Conservation (phyloP, 257 asterid genomes). For the Prunella vulgaris region DNA sequence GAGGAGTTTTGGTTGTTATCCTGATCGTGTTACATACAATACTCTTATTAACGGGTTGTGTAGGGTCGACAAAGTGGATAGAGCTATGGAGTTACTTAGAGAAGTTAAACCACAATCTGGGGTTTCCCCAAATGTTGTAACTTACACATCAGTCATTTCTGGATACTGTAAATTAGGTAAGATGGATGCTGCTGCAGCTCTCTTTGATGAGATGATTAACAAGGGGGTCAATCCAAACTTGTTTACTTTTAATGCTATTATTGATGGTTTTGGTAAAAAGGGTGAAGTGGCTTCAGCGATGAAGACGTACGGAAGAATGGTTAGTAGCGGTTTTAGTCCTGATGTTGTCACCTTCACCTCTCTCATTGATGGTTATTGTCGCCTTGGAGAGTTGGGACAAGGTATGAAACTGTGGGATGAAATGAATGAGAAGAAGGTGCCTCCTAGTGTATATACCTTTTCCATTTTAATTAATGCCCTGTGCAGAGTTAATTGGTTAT, state of each 20-base stretch:
- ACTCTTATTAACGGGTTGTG: conserved; percentile 66
- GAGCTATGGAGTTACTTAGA: conserved; percentile 52
- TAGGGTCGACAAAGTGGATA: conserved; percentile 48
- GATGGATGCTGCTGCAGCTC: conserved; percentile 45
- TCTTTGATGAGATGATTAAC: conserved; percentile 55
- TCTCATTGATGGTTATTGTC: conserved; percentile 69
- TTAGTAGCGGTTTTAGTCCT: conserved; percentile 42
- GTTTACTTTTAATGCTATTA: conserved; percentile 59
- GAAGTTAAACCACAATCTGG: conserved; percentile 42
- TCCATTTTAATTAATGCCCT: conserved; percentile 64
- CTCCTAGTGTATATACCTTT: conserved; percentile 63
- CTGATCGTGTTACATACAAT: conserved; percentile 62
- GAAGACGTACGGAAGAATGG: conserved; percentile 48
- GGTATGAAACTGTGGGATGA: conserved; percentile 67
- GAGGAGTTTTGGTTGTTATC: conserved; percentile 52
- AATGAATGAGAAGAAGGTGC: conserved; percentile 51
- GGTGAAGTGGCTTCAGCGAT: conserved; percentile 57
- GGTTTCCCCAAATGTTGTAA: conserved; percentile 57
- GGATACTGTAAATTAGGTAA: conserved; percentile 62
- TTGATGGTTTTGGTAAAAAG: conserved; percentile 72
- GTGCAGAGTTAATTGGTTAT: conserved; percentile 68
- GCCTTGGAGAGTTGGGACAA: conserved; percentile 54
- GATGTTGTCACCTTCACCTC: conserved; percentile 80
- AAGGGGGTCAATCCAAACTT: conserved; percentile 53
- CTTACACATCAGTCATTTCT: conserved; percentile 69